These are phyloP conservation scores for Entomortierella chlamydospora DNA, from an alignment of 192 early-diverging fungal species.

Conservation along the genomic window DNA sequence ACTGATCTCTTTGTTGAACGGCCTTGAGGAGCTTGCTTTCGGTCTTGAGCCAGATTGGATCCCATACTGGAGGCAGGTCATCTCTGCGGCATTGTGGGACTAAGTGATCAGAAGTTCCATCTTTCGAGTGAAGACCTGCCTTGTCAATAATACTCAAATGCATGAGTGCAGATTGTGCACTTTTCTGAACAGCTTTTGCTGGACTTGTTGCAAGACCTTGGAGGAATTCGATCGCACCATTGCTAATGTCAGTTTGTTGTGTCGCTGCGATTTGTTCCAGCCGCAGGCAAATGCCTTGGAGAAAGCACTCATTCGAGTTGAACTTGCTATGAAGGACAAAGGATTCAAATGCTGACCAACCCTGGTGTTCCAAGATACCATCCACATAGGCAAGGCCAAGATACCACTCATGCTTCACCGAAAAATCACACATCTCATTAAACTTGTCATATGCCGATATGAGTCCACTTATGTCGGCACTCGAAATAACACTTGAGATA, in stretches of 20 bases:
- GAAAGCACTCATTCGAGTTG: neutral
- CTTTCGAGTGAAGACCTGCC: neutral
- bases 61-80: neutral
- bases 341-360: neutral
- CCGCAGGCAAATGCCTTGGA: neutral
- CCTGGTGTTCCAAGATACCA: neutral
- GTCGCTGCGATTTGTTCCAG: neutral
- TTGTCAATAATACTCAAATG: neutral
- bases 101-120: neutral
- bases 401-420: neutral
- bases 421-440: neutral
- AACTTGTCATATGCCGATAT: neutral
- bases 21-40: neutral
- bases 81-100: neutral
- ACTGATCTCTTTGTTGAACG: too few species aligned
- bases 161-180: neutral
- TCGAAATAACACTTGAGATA: neutral
- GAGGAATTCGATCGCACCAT: neutral
- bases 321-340: neutral
- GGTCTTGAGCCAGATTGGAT: neutral
- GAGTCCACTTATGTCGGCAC: neutral
- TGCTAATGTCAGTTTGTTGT: neutral
- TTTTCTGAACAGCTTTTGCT: neutral
- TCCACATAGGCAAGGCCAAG: neutral
- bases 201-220: neutral